phyloP scores from a whole-genome alignment of 2,329 filamentous ascomycete species.

The Alternaria longipes region DNA sequence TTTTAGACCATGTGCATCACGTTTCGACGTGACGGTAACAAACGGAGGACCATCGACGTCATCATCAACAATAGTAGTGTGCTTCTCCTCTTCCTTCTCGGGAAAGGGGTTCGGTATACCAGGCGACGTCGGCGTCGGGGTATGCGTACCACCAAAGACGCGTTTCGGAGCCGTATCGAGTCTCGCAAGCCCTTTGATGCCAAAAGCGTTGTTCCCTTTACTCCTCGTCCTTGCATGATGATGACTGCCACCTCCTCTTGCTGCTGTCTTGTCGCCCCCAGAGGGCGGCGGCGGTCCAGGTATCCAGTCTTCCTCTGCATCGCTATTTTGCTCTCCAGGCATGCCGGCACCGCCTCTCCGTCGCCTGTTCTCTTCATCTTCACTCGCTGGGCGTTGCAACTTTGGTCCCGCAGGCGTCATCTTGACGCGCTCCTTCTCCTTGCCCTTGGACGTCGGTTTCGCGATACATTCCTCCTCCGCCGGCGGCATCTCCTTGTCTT shows the following conservation, averaged over 20 bases:
- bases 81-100: no score
- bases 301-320: constrained; percentile 50
- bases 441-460: neutral
- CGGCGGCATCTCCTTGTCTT: constrained; percentile 52
- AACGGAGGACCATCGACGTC: constrained; percentile 29
- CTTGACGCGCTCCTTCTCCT: constrained; percentile 22
- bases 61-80: neutral
- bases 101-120: neutral
- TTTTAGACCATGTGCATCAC: constrained; percentile 19
- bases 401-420: constrained; percentile 31
- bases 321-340: constrained; percentile 36
- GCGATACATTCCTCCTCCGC: constrained; percentile 1
- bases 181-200: constrained; percentile 41
- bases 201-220: constrained; percentile 40
- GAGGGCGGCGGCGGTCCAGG: constrained; percentile 30
- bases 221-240: constrained; percentile 6
- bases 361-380: constrained; percentile 46
- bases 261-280: constrained; percentile 15
- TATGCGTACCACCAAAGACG: constrained; percentile 17
- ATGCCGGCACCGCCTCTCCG: constrained; percentile 24
- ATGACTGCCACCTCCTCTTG: constrained; percentile 9
- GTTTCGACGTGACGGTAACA: constrained; percentile 35
- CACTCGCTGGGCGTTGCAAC: constrained; percentile 24
- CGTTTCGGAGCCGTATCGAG: constrained; percentile 33
- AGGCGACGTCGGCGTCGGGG: neutral